These are phyloP conservation scores for Malus orientalis DNA, from an alignment of 306 rosid species.

Conservation along the genomic window DNA sequence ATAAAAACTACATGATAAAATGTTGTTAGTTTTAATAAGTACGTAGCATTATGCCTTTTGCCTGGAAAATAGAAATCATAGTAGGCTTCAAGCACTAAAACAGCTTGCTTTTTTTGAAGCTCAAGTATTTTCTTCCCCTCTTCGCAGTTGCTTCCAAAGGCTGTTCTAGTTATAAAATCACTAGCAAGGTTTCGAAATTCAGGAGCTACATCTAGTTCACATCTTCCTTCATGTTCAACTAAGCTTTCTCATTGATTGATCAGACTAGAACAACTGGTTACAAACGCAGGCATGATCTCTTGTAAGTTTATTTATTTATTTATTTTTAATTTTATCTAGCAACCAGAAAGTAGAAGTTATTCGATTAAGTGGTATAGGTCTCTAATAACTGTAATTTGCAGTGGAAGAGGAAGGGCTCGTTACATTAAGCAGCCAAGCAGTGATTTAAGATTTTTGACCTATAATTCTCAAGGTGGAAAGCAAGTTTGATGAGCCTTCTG, in stretches of 20 bases:
- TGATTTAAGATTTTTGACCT: slow-evolving; percentile 11
- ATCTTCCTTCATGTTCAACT: slow-evolving; percentile 12
- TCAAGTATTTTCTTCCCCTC: slow-evolving; percentile 42
- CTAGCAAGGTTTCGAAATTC: slow-evolving; percentile 22
- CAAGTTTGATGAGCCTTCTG: slow-evolving; percentile 29
- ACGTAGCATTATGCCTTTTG: slow-evolving; percentile 15
- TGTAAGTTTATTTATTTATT: neutral
- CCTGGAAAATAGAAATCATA: slow-evolving; percentile 35
- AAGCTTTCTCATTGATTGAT: slow-evolving; percentile 24
- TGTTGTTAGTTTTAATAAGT: neutral
- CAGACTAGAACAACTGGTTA: slow-evolving; percentile 23
- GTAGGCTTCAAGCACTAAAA: slow-evolving; percentile 31
- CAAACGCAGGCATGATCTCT: slow-evolving; percentile 41
- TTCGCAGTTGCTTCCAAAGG: slow-evolving; percentile 36
- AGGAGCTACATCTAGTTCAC: slow-evolving; percentile 30
- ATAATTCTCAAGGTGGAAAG: slow-evolving; percentile 37
- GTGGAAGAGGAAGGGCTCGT: too few relatives aligned
- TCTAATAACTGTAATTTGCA: too few relatives aligned
- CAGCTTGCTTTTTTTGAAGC: slow-evolving; percentile 29
- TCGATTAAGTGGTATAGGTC: neutral
- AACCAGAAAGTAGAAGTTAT: neutral
- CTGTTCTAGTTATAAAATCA: slow-evolving; percentile 37
- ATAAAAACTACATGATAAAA: neutral
- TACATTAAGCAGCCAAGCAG: too few relatives aligned
- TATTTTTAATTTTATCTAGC: too few relatives aligned